phyloP scores from a whole-genome alignment of 306 rosid genomes.

The Spatholobus suberectus region DNA sequence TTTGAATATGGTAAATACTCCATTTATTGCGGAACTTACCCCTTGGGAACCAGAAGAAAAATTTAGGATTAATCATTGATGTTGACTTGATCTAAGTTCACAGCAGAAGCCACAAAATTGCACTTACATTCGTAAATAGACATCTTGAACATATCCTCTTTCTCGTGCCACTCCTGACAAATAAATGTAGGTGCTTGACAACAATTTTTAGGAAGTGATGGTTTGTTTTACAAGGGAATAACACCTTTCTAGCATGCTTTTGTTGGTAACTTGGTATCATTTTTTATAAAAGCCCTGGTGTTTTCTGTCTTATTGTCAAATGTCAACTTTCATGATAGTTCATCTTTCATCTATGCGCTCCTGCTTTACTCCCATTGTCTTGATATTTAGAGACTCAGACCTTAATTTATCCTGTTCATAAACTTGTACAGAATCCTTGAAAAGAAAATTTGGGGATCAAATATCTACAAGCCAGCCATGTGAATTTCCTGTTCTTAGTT shows the following conservation, averaged over 20 bases:
- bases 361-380: not conserved
- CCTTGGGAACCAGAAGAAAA: not conserved
- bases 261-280: not conserved
- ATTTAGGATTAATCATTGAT: too few species aligned
- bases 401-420: slow-evolving; percentile 28
- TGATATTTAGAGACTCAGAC: not conserved
- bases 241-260: slow-evolving; percentile 3
- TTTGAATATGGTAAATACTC: not conserved
- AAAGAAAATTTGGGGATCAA: slow-evolving; percentile 49
- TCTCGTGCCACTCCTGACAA: not conserved
- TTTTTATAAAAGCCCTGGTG: not conserved
- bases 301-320: slow-evolving; percentile 1
- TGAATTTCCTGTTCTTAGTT: slow-evolving; percentile 40
- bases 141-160: not conserved
- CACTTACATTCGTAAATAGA: not conserved
- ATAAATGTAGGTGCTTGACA: not conserved
- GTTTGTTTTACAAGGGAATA: slow-evolving; percentile 1
- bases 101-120: too few species aligned
- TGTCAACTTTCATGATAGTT: slow-evolving; percentile 13
- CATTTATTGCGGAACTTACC: slow-evolving; percentile 1
- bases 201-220: slow-evolving; percentile 21
- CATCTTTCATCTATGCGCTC: not conserved
- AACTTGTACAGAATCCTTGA: slow-evolving; percentile 67
- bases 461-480: slow-evolving; percentile 38
- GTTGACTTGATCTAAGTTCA: too few species aligned